phyloP scores from a whole-genome alignment of 805 yeast species.

The Sugiyamaella valdiviana region DNA sequence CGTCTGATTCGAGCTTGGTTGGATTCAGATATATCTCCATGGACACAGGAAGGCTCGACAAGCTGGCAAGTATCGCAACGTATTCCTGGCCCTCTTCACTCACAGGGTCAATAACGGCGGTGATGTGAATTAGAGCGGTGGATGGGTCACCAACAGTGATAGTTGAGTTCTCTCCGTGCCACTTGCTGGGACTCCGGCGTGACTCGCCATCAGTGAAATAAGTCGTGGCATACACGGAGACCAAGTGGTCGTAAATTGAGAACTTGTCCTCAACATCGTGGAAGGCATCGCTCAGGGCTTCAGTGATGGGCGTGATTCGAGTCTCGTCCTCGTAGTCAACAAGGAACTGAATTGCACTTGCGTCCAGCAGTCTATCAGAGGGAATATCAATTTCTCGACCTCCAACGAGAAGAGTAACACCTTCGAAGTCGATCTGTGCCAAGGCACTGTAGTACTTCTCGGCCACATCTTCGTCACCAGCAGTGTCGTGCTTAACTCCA shows the following conservation, averaged over 20 bases:
- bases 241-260: constrained; percentile 12
- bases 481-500: neutral
- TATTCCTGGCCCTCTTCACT: constrained; percentile 62
- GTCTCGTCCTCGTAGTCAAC: constrained; percentile 22
- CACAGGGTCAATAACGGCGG: constrained; percentile 65
- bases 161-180: constrained; percentile 29
- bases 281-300: constrained; percentile 8
- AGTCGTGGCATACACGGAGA: constrained; percentile 18
- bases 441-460: neutral
- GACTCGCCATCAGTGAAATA: constrained; percentile 14
- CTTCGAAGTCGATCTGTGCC: neutral
- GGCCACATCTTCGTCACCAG: neutral
- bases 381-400: constrained; percentile 13
- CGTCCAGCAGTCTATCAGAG: neutral
- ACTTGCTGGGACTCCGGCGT: constrained; percentile 19
- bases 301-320: constrained; percentile 14
- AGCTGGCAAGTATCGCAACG: constrained; percentile 38
- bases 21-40: constrained; percentile 58
- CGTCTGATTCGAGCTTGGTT: constrained; percentile 32
- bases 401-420: constrained; percentile 8
- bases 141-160: constrained; percentile 39
- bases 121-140: constrained; percentile 45
- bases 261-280: constrained; percentile 6
- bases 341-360: constrained; percentile 16
- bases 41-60: constrained; percentile 43